Conservation (phyloP, 306 rosid genomes). For the Potentilla sterilis region DNA sequence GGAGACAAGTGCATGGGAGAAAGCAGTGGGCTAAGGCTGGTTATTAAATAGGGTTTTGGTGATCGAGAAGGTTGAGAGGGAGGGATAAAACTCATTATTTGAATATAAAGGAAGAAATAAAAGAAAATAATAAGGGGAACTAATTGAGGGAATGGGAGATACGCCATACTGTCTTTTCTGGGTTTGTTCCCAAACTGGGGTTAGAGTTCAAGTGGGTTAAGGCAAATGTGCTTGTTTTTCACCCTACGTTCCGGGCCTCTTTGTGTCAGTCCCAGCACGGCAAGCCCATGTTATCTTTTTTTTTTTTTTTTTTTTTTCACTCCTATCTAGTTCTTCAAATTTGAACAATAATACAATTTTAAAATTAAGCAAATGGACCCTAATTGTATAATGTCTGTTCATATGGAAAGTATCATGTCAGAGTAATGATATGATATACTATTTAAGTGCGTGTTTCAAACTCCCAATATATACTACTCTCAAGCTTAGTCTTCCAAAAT, state of each 20-base stretch:
- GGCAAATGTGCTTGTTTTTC: constrained; percentile 46
- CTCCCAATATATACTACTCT: no score
- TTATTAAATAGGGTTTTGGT: constrained; percentile 46
- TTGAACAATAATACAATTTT: background rate
- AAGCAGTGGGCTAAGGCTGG: constrained; percentile 58
- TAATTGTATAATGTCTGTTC: background rate
- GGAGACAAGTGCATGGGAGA: constrained; percentile 70
- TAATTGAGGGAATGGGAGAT: constrained; percentile 27
- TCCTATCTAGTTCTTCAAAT: background rate
- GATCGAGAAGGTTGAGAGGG: constrained; percentile 6
- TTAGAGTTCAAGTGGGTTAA: constrained; percentile 56
- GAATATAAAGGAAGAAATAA: background rate
- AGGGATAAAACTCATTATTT: background rate
- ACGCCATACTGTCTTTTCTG: constrained; percentile 55
- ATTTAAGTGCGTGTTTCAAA: background rate
- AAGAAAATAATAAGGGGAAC: constrained; percentile 7
- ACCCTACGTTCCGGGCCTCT: constrained; percentile 66
- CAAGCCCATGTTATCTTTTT: constrained; percentile 72
- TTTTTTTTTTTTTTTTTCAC: constrained; percentile 17
- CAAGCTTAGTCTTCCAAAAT: no score
- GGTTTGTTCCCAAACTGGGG: constrained; percentile 55
- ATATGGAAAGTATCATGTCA: background rate
- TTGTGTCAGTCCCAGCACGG: constrained; percentile 60
- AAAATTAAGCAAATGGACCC: constrained; percentile 7
- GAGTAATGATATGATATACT: background rate